A percentile compares a stretch with the other conserved stretches of the same genome.
Evolutionary conservation across 2,329 filamentous ascomycete genomes (phyloP).

Genomic region (Trichoderma koningiopsis): DNA sequence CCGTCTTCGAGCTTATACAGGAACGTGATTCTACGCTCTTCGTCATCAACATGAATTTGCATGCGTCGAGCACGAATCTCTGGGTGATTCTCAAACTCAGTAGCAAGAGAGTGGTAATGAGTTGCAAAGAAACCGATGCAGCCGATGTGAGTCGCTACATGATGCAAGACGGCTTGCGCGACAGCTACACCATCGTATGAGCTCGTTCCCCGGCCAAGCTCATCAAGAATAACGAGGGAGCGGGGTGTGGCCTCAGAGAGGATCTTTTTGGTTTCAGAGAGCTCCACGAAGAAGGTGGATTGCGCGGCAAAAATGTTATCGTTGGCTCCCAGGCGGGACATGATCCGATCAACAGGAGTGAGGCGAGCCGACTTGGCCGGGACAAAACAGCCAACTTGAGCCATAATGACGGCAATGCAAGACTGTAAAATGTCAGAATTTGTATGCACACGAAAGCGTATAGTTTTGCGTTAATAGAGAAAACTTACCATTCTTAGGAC

Average conservation of each 20-base stretch:
- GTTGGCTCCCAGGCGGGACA: slow-evolving; percentile 95
- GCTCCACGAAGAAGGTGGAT: slow-evolving; percentile 96
- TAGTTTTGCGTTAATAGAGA: background rate
- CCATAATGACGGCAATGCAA: slow-evolving; percentile 95
- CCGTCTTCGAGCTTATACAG: slow-evolving; percentile 92
- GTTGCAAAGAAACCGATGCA: slow-evolving; percentile 97
- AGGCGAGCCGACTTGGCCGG: slow-evolving; percentile 80
- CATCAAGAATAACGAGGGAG: slow-evolving; percentile 94
- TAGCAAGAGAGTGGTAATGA: slow-evolving; percentile 91
- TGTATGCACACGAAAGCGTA: background rate
- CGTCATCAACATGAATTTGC: slow-evolving; percentile 91
- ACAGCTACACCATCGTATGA: slow-evolving; percentile 97
- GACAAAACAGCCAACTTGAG: slow-evolving; percentile 91
- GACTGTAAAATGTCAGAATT: slow-evolving; percentile 57
- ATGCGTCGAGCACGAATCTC: slow-evolving; percentile 86
- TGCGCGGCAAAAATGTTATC: slow-evolving; percentile 99
- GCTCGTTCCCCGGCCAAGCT: slow-evolving; percentile 90
- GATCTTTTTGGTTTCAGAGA: slow-evolving; percentile 98
- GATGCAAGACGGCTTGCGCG: slow-evolving; percentile 94
- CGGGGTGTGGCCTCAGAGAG: slow-evolving; percentile 89
- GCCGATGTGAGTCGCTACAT: slow-evolving; percentile 89
- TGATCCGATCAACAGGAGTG: slow-evolving; percentile 94
- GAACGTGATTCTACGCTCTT: slow-evolving; percentile 86
- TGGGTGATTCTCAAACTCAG: slow-evolving; percentile 86
- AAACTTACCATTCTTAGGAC: slow-evolving; percentile 82